These are phyloP conservation scores for Candida mesenterica DNA, from an alignment of 1,139 yeast species.

Conservation along the genomic window DNA sequence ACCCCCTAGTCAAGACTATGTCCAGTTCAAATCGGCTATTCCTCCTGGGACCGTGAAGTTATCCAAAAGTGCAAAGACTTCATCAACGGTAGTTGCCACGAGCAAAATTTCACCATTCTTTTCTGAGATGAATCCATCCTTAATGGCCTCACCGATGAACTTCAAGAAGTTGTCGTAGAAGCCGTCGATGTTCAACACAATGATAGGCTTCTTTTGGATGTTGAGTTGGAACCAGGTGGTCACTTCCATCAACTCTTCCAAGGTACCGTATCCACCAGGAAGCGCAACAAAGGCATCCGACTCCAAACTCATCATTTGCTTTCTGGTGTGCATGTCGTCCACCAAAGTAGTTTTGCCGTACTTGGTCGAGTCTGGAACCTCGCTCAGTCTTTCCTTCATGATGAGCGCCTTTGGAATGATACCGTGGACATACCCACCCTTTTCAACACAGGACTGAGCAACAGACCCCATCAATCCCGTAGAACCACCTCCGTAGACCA, in stretches of 20 bases:
- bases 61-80: conserved; percentile 60
- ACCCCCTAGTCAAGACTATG: no score
- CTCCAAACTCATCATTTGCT: conserved; percentile 81
- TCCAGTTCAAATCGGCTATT: conserved; percentile 74
- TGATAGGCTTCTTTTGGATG: conserved; percentile 78
- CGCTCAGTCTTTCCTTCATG: conserved; percentile 62
- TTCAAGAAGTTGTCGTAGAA: conserved; percentile 69
- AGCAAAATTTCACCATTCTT: conserved; percentile 67
- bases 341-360: conserved; percentile 83
- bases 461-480: conserved; percentile 85
- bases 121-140: conserved; percentile 64
- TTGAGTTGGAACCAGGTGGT: conserved; percentile 90
- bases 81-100: conserved; percentile 67
- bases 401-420: conserved; percentile 83
- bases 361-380: conserved; percentile 48
- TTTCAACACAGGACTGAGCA: conserved; percentile 67
- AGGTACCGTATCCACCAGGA: conserved; percentile 92
- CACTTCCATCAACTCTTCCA: conserved; percentile 87
- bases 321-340: conserved; percentile 87
- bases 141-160: conserved; percentile 57
- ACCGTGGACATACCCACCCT: conserved; percentile 79
- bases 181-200: conserved; percentile 74
- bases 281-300: conserved; percentile 86
- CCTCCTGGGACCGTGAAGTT: conserved; percentile 71
- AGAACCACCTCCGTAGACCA: conserved; percentile 91